phyloP scores from a whole-genome alignment of 306 rosid species.

The Sechiopsis laciniata region DNA sequence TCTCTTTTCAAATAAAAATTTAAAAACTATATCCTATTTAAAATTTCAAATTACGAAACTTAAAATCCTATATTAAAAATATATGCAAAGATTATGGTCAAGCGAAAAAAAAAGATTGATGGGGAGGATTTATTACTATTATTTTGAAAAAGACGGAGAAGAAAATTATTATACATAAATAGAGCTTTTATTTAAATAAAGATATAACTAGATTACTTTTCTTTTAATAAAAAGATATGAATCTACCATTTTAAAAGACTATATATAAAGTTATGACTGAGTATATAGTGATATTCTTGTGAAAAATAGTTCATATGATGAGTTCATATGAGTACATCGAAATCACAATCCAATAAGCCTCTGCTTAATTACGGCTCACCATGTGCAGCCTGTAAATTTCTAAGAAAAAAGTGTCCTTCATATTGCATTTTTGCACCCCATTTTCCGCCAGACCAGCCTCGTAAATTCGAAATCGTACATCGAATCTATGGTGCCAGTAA shows the following conservation, averaged over 20 bases:
- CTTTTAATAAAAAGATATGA: too few species aligned
- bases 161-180: too few species aligned
- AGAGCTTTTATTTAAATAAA: too few species aligned
- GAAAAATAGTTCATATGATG: neutral
- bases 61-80: neutral
- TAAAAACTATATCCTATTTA: neutral
- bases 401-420: conserved; percentile 1
- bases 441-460: conserved; percentile 9
- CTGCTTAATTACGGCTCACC: neutral
- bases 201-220: too few species aligned
- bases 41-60: neutral
- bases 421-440: conserved; percentile 17
- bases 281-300: neutral
- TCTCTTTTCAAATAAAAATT: neutral
- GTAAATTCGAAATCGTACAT: neutral
- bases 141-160: neutral
- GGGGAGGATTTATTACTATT: neutral
- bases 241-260: too few species aligned
- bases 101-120: neutral
- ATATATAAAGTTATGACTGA: neutral
- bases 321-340: neutral
- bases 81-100: too few species aligned
- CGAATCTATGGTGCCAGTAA: neutral
- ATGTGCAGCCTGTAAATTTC: conserved; percentile 21
- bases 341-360: neutral